These are phyloP conservation scores for Notholithocarpus densiflorus DNA, from an alignment of 306 rosid species.

Conservation along the genomic window DNA sequence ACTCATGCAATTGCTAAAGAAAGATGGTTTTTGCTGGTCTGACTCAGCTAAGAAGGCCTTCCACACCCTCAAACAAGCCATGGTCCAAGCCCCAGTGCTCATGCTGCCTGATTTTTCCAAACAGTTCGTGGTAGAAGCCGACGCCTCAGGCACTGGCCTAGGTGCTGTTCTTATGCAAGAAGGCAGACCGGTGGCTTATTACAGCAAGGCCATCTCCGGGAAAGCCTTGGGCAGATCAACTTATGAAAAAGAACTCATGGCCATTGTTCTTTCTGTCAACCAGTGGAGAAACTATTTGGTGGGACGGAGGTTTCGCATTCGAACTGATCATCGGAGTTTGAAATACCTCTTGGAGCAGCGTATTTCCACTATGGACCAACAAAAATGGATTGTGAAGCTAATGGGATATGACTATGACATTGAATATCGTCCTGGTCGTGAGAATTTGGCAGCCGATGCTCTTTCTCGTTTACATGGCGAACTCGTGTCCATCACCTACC, in stretches of 20 bases:
- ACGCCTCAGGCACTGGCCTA: not conserved
- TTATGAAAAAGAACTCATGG: not conserved
- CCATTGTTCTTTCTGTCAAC: not conserved
- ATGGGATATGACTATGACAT: not conserved
- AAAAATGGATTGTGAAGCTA: not conserved
- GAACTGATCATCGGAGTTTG: not conserved
- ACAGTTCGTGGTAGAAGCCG: not conserved
- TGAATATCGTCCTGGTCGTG: not conserved
- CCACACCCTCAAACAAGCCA: not conserved
- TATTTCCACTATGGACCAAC: not conserved
- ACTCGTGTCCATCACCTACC: not conserved
- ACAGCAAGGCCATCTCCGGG: not conserved
- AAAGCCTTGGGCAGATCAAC: not conserved
- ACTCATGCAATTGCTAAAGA: not conserved
- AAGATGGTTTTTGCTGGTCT: not conserved
- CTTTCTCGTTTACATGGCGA: not conserved
- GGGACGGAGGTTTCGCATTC: not conserved
- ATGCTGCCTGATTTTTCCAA: not conserved
- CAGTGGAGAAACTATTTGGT: constrained; percentile 1
- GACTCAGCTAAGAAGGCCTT: not conserved
- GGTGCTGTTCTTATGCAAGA: not conserved
- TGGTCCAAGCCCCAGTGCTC: not conserved
- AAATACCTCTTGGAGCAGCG: not conserved
- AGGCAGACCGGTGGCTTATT: not conserved
- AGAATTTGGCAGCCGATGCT: not conserved